Conservation (phyloP, 805 yeast genomes). For the Lachancea meyersii region DNA sequence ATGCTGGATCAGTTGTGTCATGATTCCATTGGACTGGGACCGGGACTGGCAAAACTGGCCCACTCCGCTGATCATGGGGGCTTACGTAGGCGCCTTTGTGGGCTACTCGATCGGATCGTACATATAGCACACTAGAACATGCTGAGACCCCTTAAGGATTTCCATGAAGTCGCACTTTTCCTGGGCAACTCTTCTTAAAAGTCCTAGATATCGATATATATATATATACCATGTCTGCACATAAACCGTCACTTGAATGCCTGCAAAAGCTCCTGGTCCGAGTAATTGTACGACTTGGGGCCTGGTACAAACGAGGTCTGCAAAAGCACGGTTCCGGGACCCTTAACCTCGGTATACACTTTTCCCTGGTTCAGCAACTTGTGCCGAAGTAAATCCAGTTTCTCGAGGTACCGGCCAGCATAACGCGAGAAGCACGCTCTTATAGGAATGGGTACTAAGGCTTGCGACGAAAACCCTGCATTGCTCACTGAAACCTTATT, state of each 20-base stretch:
- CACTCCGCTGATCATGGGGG: constrained; percentile 74
- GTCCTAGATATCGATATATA: background rate
- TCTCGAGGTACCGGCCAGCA: constrained; percentile 10
- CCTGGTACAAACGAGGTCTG: constrained; percentile 19
- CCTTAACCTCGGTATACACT: constrained; percentile 22
- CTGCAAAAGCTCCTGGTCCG: constrained; percentile 9
- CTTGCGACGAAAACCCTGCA: background rate
- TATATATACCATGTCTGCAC: constrained; percentile 1
- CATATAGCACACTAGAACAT: too few species aligned
- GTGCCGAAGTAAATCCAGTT: constrained; percentile 12
- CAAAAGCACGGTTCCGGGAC: constrained; percentile 30
- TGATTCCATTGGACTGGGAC: constrained; percentile 97
- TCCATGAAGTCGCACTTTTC: too few species aligned
- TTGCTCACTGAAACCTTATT: constrained; percentile 9
- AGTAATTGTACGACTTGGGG: constrained; percentile 5
- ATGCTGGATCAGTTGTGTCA: constrained; percentile 88
- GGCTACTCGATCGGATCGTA: constrained; percentile 46
- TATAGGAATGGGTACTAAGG: constrained; percentile 8
- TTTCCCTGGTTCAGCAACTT: constrained; percentile 16
- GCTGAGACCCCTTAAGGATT: too few species aligned
- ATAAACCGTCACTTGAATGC: constrained; percentile 3
- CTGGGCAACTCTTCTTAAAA: too few species aligned
- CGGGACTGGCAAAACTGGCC: constrained; percentile 98
- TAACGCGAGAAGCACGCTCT: background rate
- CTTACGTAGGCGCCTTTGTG: constrained; percentile 61